Conservation (phyloP, 768 basidiomycete genomes). For the Austroboletus festivus region DNA sequence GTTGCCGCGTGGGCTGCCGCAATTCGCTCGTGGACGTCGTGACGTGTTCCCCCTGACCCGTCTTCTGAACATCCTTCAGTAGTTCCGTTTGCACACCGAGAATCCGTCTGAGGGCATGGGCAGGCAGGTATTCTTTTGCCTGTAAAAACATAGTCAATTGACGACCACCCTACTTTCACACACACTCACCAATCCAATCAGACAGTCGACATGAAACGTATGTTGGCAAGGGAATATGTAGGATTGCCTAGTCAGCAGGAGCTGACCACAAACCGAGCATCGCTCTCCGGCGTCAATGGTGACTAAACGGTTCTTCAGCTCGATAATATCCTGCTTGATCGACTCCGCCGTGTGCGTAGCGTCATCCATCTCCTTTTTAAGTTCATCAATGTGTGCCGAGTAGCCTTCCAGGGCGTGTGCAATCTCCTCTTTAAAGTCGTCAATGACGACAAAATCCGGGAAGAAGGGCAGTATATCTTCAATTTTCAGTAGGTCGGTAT, state of each 20-base stretch:
- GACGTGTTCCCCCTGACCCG: slow-evolving; percentile 28
- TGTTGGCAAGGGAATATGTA: slow-evolving; percentile 99
- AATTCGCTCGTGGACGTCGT: slow-evolving; percentile 33
- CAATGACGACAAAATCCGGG: slow-evolving; percentile 98
- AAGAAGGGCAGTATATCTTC: slow-evolving; percentile 99
- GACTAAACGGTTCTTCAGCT: slow-evolving; percentile 84
- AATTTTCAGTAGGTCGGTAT: slow-evolving; percentile 92
- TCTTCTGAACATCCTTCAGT: slow-evolving; percentile 48
- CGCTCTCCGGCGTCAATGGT: slow-evolving; percentile 86
- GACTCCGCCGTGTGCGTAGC: slow-evolving; percentile 89
- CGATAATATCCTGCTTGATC: slow-evolving; percentile 87
- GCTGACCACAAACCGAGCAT: slow-evolving; percentile 76
- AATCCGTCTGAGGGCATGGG: slow-evolving; percentile 79
- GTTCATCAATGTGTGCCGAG: slow-evolving; percentile 81
- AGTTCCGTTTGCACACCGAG: slow-evolving; percentile 83
- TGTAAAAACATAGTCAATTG: slow-evolving; percentile 31
- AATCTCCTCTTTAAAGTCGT: slow-evolving; percentile 99
- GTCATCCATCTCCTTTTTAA: slow-evolving; percentile 96
- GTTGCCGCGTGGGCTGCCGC: slow-evolving; percentile 51
- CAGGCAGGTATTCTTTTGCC: slow-evolving; percentile 90
- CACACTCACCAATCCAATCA: slow-evolving; percentile 82
- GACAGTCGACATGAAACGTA: slow-evolving; percentile 95
- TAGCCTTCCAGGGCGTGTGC: slow-evolving; percentile 94
- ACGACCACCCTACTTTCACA: background rate
- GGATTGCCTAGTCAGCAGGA: slow-evolving; percentile 85